Conservation (phyloP, 2,329 filamentous ascomycete species). For the Penicillium sp. region DNA sequence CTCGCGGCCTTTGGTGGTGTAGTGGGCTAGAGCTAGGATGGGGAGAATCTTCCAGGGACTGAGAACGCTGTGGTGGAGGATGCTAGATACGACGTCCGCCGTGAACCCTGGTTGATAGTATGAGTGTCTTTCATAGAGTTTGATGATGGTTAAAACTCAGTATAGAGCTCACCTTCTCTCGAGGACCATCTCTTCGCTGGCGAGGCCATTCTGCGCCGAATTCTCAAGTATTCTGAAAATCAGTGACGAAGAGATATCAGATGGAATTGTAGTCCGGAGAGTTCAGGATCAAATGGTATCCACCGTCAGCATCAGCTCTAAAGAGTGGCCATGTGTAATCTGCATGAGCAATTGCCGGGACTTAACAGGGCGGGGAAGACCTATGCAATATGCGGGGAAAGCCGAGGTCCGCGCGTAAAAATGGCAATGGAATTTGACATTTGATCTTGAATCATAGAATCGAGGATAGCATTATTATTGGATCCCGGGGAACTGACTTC, state of each 20-base stretch:
- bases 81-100: constrained; percentile 61
- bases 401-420: constrained; percentile 28
- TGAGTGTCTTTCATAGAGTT: too few relatives aligned
- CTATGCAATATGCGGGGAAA: constrained; percentile 28
- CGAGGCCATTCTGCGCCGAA: constrained; percentile 15
- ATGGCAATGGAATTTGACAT: constrained; percentile 5
- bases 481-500: not conserved
- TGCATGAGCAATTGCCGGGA: not conserved
- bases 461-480: not conserved
- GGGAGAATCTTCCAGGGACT: constrained; percentile 68
- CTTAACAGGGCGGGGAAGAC: too few relatives aligned
- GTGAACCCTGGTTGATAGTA: constrained; percentile 51
- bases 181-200: constrained; percentile 32
- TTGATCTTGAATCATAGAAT: constrained; percentile 3
- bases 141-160: too few relatives aligned
- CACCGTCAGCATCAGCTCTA: not conserved
- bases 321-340: not conserved
- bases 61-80: constrained; percentile 64
- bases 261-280: not conserved
- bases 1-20: constrained; percentile 64
- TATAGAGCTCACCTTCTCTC: constrained; percentile 36
- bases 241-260: not conserved
- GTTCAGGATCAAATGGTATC: not conserved
- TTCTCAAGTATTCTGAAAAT: not conserved
- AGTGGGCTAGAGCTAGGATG: constrained; percentile 64